phyloP scores from a whole-genome alignment of 192 early-diverging fungal species.

The Chytriomyces sp. region DNA sequence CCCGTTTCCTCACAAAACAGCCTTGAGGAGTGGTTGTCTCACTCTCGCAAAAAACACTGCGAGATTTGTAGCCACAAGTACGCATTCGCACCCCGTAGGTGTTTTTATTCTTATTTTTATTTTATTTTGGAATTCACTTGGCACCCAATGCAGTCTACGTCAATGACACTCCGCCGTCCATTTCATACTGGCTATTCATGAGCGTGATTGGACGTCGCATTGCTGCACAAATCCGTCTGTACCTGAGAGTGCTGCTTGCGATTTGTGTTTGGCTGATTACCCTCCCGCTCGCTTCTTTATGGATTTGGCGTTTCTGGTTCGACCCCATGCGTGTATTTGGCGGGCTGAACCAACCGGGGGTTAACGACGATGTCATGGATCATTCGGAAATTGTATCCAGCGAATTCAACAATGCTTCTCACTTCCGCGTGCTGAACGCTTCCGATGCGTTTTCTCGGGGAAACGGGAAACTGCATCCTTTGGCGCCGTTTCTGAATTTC shows the following conservation, averaged over 20 bases:
- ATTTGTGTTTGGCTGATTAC: conserved; percentile 76
- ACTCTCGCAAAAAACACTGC: conserved; percentile 83
- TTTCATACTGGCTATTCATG: conserved; percentile 41
- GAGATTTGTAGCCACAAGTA: conserved; percentile 90
- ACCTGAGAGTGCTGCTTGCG: conserved; percentile 70
- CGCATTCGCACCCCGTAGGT: conserved; percentile 80
- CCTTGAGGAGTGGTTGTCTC: conserved; percentile 82
- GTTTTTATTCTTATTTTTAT: background rate
- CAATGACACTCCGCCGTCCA: conserved; percentile 35
- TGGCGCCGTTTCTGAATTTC: conserved; percentile 15
- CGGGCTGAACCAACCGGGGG: too few relatives aligned
- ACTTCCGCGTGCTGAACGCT: too few relatives aligned
- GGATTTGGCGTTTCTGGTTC: conserved; percentile 86
- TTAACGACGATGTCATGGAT: too few relatives aligned
- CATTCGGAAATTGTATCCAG: too few relatives aligned
- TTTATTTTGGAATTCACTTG: background rate
- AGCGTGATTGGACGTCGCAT: conserved; percentile 27
- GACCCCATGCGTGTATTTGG: conserved; percentile 33
- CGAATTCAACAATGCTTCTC: too few relatives aligned
- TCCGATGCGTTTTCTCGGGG: too few relatives aligned
- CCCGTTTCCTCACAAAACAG: conserved; percentile 30
- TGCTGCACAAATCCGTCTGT: conserved; percentile 24
- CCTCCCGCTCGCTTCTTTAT: conserved; percentile 81
- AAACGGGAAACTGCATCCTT: background rate
- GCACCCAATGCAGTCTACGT: conserved; percentile 46